Evolutionary conservation across 768 basidiomycete genomes (phyloP), one percentile per base, ranked within the genome.

Genomic region (Ramaria sp.): DNA sequence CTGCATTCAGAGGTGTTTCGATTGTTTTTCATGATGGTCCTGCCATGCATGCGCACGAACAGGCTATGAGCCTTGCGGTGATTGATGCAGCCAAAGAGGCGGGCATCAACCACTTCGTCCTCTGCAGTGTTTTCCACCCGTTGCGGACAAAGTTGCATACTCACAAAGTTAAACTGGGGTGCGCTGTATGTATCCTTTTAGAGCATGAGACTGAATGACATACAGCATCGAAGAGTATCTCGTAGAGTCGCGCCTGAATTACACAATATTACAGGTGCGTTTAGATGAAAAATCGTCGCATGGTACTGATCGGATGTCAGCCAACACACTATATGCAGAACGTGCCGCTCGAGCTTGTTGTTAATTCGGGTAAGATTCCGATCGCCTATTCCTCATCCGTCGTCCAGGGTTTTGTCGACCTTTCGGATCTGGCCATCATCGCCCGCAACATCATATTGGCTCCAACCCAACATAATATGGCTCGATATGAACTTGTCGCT

Each of bases 341-440:
- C 46, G 27, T 51, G 7, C 12, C 42, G 11, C 31, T 51, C 24
- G 19, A 46, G 58, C 61, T 34, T 47, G 17, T 49, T 6, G 38
- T 38, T 20, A 37, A 24, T 12, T 3, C 22, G 10, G 60, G 63
- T 33, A 57, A 41, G 13, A 55, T 71, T 24, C 58, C 54, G 17
- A 61, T 66, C 19, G 54, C 59, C 0, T 72, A 65, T 59, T 62
- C 64, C 1, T 63, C 66, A 0, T 58, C 55, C 2, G 62, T 65
- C 33, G 62, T 66, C 19, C 68, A 70, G 46, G 71, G 71, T 38
- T 72, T 70, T 47, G 62, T 71, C n/a, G n/a, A n/a, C n/a, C n/a
- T n/a, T n/a, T n/a, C n/a, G n/a, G n/a, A n/a, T n/a, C n/a, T n/a
- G n/a, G 69, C 65, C 4, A 59, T 62, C 3, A 63, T 67, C 38